Base-by-base conservation (phyloP, 179 eudicot species). In the Sideroxylon spinosum region DNA sequence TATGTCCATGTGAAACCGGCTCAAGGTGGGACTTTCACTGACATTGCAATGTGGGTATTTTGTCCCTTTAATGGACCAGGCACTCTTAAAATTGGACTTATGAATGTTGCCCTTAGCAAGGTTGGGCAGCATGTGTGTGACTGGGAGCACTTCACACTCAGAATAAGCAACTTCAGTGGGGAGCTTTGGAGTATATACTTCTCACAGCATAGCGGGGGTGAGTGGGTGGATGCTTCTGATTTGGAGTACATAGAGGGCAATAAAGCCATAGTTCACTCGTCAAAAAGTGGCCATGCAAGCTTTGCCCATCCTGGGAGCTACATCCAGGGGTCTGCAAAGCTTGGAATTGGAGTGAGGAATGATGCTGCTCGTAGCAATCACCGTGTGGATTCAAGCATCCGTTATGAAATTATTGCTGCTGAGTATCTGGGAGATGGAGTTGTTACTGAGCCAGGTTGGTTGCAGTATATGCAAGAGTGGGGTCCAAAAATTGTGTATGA, bases 11-110 rank as follows among this genome's bases (percentile, higher is more conserved):
- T 95, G 28, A 95, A 95, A 82, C 98, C 98, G 3, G 91, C 92
- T 68, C 78, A 90, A 50, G 99, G 99, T 12, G 98, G 99, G 32
- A 89, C 92, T 28, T 91, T 85, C 82, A 92, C 94, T 17, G 99
- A 95, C 80, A 74, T 95, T 71, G 97, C 83, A 46, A 88, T 93
- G 95, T 95, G 98, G 98, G 79, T 93, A 49, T 95, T 95, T 76
- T 89, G 90, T 75, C 98, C 98, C 23, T 95, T 91, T 62, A 95
- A 95, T 57, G 98, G 97, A 14, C 92, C 93, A n/a, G 97, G 85
- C 32, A 89, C 92, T 25, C 73, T 95, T 23, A 95, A 93, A 81
- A 37, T 93, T 9, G 97, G 97, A 28, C 77, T 86, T 13, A 78
- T 82, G 85, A 88, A 85, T 74, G 16, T 86, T 17, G 49, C 84